These are phyloP conservation scores for Candida hungchunana DNA, from an alignment of 805 yeast genomes.

Conservation along the genomic window DNA sequence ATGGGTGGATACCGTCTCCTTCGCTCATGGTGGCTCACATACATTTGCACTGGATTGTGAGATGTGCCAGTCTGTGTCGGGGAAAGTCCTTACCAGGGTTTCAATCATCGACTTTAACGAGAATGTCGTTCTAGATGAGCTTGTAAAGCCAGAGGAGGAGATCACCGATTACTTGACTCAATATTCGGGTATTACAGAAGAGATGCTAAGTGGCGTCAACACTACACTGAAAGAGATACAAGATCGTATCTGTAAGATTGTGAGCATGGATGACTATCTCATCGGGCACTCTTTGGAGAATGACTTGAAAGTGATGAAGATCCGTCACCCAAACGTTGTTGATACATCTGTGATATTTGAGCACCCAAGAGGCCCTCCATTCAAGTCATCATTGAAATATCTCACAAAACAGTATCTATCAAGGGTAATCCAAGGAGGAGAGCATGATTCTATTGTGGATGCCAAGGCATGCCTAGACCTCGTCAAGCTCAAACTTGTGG, in stretches of 20 bases:
- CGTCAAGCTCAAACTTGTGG: conserved; percentile 60
- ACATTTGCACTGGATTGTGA: conserved; percentile 90
- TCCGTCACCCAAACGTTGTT: conserved; percentile 69
- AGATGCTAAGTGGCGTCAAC: conserved; percentile 54
- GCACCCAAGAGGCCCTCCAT: conserved; percentile 80
- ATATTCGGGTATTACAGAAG: conserved; percentile 85
- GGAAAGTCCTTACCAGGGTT: conserved; percentile 70
- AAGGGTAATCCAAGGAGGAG: conserved; percentile 63
- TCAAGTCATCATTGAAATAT: conserved; percentile 71
- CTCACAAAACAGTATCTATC: conserved; percentile 55
- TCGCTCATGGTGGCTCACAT: conserved; percentile 55
- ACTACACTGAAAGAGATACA: conserved; percentile 70
- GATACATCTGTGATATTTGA: conserved; percentile 79
- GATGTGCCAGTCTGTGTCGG: conserved; percentile 67
- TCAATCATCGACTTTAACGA: conserved; percentile 66
- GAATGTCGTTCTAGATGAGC: conserved; percentile 60
- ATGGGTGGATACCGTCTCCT: conserved; percentile 52
- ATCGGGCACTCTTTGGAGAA: conserved; percentile 90
- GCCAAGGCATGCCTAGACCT: conserved; percentile 76
- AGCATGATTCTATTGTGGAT: conserved; percentile 85
- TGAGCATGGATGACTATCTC: conserved; percentile 57
- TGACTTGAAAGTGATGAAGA: conserved; percentile 65
- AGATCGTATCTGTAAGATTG: conserved; percentile 39
- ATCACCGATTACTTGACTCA: conserved; percentile 78
- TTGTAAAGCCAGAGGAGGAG: conserved; percentile 71